These are phyloP conservation scores for Chloranthus sessilifolius DNA, from an alignment of 164 flowering plant species.

Conservation along the genomic window DNA sequence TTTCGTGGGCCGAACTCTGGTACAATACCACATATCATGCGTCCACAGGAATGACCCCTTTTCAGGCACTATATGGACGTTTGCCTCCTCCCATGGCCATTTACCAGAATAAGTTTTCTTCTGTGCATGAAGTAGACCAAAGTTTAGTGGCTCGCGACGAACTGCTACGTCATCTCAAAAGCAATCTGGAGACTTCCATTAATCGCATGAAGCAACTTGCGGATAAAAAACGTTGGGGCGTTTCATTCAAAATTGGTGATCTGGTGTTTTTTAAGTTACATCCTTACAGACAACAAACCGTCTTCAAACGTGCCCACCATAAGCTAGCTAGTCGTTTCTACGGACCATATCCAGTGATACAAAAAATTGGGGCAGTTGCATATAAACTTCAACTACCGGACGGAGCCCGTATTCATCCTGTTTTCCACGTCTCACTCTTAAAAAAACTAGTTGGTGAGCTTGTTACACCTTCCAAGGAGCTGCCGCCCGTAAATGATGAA, in stretches of 20 bases:
- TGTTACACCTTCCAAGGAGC: too few relatives aligned
- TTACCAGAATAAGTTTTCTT: neutral
- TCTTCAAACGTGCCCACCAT: neutral
- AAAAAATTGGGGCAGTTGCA: neutral
- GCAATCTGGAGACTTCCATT: neutral
- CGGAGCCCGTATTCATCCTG: neutral
- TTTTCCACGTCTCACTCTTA: neutral
- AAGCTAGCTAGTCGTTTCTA: neutral
- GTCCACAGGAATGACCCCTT: neutral
- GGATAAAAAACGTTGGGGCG: neutral
- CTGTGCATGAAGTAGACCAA: neutral
- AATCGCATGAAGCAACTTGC: neutral
- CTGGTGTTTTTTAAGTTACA: neutral
- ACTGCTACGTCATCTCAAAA: neutral
- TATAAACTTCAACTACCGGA: neutral
- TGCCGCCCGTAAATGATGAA: too few relatives aligned
- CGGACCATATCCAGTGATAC: neutral
- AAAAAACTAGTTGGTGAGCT: too few relatives aligned
- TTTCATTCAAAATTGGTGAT: neutral
- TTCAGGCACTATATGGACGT: slow-evolving; percentile 3
- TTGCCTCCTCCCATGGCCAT: neutral
- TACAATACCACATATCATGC: neutral
- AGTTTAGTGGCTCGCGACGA: neutral
- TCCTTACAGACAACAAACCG: neutral
- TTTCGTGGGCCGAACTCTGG: neutral